These are phyloP conservation scores for Aspergillus nanangensis DNA, from an alignment of 495 filamentous ascomycete species.

Conservation along the genomic window DNA sequence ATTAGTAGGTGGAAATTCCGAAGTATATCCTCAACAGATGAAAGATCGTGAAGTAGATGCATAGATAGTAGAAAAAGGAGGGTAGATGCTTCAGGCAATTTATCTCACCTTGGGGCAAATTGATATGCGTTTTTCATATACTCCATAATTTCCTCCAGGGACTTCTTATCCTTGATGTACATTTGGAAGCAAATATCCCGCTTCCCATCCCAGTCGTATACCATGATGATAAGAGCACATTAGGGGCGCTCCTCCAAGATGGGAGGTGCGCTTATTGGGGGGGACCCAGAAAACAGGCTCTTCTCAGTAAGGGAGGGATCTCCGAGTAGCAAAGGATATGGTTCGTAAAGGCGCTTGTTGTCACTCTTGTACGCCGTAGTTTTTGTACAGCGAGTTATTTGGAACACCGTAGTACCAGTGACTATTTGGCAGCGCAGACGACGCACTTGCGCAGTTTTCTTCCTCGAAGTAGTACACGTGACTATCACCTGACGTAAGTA, in stretches of 20 bases:
- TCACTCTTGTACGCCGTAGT: constrained; percentile 40
- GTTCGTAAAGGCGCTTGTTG: constrained; percentile 28
- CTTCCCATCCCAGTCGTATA: constrained; percentile 72
- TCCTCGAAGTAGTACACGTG: no score
- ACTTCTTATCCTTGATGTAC: constrained; percentile 69
- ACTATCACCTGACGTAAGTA: background rate
- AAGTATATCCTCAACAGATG: no score
- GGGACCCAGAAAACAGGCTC: no score
- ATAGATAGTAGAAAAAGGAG: background rate
- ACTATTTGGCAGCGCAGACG: constrained; percentile 15
- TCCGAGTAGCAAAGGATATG: constrained; percentile 2
- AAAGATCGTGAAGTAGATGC: background rate
- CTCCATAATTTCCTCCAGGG: constrained; percentile 63
- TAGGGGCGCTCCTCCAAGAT: constrained; percentile 3
- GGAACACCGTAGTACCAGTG: constrained; percentile 15
- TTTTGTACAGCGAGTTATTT: constrained; percentile 7
- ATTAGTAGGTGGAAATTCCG: no score
- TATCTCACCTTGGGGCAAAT: constrained; percentile 61
- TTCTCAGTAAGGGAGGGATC: background rate
- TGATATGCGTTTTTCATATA: constrained; percentile 55
- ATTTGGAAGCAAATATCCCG: constrained; percentile 62
- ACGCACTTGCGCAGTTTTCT: constrained; percentile 13
- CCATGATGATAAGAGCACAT: constrained; percentile 44
- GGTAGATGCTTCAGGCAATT: background rate
- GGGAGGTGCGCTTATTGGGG: constrained; percentile 29